Percentiles rank a stretch among this genome's conserved stretches.
These are phyloP conservation scores for Agrocybe praecox DNA, from an alignment of 768 basidiomycete genomes.

Conservation along the genomic window DNA sequence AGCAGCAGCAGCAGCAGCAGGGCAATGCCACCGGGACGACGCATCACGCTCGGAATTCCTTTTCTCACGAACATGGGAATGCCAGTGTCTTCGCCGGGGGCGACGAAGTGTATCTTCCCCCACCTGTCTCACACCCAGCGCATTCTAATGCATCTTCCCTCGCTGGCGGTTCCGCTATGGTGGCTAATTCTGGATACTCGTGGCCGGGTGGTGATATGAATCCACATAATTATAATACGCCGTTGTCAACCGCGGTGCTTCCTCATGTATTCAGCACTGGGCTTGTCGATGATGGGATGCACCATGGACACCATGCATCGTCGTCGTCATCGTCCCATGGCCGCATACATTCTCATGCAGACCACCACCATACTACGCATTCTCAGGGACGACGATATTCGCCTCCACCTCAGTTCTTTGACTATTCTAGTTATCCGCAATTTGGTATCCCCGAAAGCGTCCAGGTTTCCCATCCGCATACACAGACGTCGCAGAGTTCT, in stretches of 20 bases:
- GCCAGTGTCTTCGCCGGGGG: constrained; percentile 4
- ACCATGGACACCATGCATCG: not conserved
- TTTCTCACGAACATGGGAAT: constrained; percentile 7
- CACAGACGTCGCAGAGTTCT: constrained; percentile 4
- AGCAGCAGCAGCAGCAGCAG: not conserved
- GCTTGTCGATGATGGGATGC: constrained; percentile 49
- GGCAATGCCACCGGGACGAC: not conserved
- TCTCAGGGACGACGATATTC: constrained; percentile 34
- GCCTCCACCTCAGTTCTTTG: constrained; percentile 52
- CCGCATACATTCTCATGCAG: constrained; percentile 17
- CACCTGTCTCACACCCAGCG: not conserved
- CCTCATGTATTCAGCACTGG: constrained; percentile 80
- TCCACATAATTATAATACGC: constrained; percentile 38
- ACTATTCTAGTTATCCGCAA: constrained; percentile 54
- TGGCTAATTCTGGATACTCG: constrained; percentile 7
- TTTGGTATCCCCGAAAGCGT: constrained; percentile 16
- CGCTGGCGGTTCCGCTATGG: constrained; percentile 11
- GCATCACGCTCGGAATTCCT: not conserved
- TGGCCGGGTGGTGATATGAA: constrained; percentile 22
- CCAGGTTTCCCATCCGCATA: constrained; percentile 3
- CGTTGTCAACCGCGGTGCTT: constrained; percentile 71
- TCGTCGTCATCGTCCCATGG: constrained; percentile 2
- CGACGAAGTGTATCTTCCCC: constrained; percentile 4
- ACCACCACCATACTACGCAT: constrained; percentile 10
- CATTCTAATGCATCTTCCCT: not conserved